These are phyloP conservation scores for Gossypium aridum DNA, from an alignment of 441 rosid genomes.

Conservation along the genomic window DNA sequence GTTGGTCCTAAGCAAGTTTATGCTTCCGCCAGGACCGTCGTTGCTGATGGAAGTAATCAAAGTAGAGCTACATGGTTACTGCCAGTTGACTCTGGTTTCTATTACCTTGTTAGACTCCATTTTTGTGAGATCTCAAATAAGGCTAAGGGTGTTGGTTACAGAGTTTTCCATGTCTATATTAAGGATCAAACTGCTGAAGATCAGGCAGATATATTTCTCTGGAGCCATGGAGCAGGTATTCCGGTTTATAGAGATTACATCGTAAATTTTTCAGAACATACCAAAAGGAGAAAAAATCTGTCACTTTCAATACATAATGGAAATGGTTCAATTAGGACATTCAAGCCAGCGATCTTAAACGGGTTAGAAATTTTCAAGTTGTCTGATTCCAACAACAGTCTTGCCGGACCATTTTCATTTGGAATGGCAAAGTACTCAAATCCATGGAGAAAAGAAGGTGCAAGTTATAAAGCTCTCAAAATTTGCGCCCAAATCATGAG, in stretches of 20 bases:
- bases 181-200: neutral
- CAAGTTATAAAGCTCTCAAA: neutral
- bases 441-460: neutral
- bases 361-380: constrained; percentile 26
- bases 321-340: neutral
- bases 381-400: constrained; percentile 1
- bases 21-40: neutral
- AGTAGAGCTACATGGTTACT: neutral
- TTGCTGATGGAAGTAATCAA: neutral
- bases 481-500: neutral
- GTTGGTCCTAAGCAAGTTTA: neutral
- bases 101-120: constrained; percentile 8
- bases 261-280: neutral
- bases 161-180: neutral
- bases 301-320: neutral
- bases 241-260: neutral
- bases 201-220: neutral
- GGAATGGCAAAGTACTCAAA: neutral
- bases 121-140: neutral
- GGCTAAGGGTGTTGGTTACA: neutral
- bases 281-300: neutral
- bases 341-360: constrained; percentile 20
- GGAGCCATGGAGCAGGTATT: neutral
- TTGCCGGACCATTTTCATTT: neutral
- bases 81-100: constrained; percentile 1